Conservation (phyloP, 2,329 filamentous ascomycete genomes). For the Zymoseptoria crescenta region DNA sequence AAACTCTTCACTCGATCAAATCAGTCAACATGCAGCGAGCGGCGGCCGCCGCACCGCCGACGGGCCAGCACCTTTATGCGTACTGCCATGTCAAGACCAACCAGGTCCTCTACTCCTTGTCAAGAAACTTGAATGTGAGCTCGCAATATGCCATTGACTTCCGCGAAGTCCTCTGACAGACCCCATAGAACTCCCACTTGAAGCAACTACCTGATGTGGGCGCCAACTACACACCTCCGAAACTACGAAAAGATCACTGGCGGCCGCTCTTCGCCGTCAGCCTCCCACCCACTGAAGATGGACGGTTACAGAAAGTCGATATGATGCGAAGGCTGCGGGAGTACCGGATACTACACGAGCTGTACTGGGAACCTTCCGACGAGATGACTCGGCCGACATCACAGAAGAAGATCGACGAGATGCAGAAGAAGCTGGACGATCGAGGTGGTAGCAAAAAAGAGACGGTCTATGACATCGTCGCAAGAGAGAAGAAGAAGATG, state of each 20-base stretch:
- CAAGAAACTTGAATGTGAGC: constrained; percentile 47
- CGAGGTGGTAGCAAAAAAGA: constrained; percentile 27
- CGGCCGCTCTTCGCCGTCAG: constrained; percentile 51
- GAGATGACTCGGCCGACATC: constrained; percentile 32
- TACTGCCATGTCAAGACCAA: constrained; percentile 56
- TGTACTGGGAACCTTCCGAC: constrained; percentile 37
- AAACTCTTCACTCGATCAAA: not conserved
- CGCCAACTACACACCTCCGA: constrained; percentile 54
- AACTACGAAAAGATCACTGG: constrained; percentile 56
- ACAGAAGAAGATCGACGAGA: constrained; percentile 33
- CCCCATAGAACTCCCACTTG: constrained; percentile 34
- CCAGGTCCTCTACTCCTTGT: constrained; percentile 57
- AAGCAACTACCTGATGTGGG: constrained; percentile 55
- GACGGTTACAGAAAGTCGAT: constrained; percentile 40
- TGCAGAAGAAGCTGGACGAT: constrained; percentile 32
- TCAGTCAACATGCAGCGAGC: not conserved
- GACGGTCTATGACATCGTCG: constrained; percentile 25
- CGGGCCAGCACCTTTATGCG: constrained; percentile 53
- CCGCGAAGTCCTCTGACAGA: not conserved
- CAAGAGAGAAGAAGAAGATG: constrained; percentile 37
- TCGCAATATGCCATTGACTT: not conserved
- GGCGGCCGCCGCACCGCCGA: not conserved
- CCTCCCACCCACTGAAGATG: constrained; percentile 40
- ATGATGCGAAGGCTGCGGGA: constrained; percentile 54
- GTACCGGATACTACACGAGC: constrained; percentile 51